Percentiles rank a stretch among this genome's conserved stretches.
Conservation (phyloP, 2,329 filamentous ascomycete species). For the Triangularia verruculosa region DNA sequence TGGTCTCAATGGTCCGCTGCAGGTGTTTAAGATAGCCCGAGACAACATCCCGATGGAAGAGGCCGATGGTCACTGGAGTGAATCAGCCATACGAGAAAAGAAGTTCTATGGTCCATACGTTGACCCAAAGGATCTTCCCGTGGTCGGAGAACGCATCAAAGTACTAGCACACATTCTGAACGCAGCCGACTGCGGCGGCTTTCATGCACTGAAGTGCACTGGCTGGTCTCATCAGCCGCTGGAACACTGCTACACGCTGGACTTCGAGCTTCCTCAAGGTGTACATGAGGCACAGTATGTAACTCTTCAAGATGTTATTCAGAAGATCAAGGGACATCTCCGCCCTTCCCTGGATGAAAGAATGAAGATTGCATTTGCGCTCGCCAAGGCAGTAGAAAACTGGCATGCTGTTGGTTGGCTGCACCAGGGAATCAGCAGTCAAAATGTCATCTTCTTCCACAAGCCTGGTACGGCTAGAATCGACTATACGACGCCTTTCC, state of each 20-base stretch:
- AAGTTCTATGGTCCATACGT: not conserved
- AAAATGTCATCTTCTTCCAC: not conserved
- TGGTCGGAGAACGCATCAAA: not conserved
- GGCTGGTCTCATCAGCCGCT: not conserved
- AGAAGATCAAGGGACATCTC: not conserved
- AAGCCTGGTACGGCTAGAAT: not conserved
- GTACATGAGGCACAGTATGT: not conserved
- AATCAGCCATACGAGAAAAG: not conserved
- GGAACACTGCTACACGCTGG: not conserved
- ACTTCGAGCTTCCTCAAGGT: not conserved
- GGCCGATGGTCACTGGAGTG: not conserved
- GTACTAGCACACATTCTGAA: not conserved
- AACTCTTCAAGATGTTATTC: not conserved
- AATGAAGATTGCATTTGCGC: not conserved
- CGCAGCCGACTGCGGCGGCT: not conserved
- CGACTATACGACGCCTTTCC: not conserved
- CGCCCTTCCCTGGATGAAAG: not conserved
- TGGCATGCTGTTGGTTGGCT: not conserved
- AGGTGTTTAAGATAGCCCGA: not conserved
- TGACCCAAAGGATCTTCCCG: not conserved
- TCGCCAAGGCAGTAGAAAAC: not conserved
- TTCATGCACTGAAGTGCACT: not conserved
- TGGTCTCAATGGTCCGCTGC: not conserved
- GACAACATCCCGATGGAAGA: not conserved
- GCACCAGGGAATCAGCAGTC: not conserved